These are phyloP conservation scores for Seiridium cupressi DNA, from an alignment of 2,329 filamentous ascomycete species.

Conservation along the genomic window DNA sequence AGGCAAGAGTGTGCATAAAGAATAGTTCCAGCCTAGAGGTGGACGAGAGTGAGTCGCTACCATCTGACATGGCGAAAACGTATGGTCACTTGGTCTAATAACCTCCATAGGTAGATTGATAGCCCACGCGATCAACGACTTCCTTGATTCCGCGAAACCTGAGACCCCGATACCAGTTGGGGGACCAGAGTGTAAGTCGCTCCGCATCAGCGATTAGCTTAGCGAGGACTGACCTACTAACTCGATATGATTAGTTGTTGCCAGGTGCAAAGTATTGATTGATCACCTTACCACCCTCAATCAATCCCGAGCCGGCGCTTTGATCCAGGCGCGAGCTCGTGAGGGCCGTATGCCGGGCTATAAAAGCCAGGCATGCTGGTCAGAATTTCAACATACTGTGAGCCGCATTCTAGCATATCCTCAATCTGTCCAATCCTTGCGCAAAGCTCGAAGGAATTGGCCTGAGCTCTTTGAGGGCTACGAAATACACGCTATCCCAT, in stretches of 20 bases:
- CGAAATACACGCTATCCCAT: constrained; percentile 8
- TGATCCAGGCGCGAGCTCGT: neutral
- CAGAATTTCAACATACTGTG: constrained; percentile 11
- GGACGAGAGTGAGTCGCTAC: neutral
- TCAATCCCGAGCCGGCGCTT: neutral
- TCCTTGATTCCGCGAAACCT: neutral
- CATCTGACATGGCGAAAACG: neutral
- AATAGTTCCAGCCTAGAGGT: neutral
- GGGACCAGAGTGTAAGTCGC: neutral
- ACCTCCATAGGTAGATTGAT: neutral
- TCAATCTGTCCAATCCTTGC: constrained; percentile 1
- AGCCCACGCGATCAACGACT: neutral
- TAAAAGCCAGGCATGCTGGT: constrained; percentile 10
- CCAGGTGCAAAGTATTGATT: neutral
- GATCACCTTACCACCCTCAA: constrained; percentile 5
- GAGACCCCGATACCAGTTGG: neutral
- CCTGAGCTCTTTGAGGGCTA: constrained; percentile 13
- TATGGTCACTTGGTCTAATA: neutral
- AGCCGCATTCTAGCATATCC: constrained; percentile 14
- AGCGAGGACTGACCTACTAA: neutral
- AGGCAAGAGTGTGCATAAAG: neutral
- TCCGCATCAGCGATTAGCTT: neutral
- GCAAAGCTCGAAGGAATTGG: constrained; percentile 9
- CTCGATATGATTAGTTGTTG: neutral
- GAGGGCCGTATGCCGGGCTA: neutral